Percentiles rank a stretch among this genome's conserved stretches.
phyloP scores from a whole-genome alignment of 345 rosid genomes.

The Erysimum cheiranthoides region DNA sequence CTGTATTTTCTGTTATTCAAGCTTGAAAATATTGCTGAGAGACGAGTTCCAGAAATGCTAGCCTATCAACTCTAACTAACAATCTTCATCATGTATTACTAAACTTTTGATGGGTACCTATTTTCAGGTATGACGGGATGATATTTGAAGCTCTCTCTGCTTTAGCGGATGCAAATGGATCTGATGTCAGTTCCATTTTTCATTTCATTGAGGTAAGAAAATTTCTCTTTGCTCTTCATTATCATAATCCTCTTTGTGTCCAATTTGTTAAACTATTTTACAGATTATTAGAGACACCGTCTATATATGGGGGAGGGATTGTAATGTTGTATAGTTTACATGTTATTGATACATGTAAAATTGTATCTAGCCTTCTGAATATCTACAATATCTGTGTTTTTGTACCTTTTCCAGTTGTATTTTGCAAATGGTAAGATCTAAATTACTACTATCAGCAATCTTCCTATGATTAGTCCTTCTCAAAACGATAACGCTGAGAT shows the following conservation, averaged over 20 bases:
- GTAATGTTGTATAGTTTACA: too few species aligned
- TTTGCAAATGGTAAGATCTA: neutral
- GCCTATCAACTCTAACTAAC: neutral
- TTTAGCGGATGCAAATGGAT: constrained; percentile 67
- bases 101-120: neutral
- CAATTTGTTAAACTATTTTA: neutral
- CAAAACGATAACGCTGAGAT: neutral
- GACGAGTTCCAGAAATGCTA: neutral
- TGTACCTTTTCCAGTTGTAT: too few species aligned
- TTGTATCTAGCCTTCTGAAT: neutral
- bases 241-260: neutral
- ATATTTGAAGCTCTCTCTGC: constrained; percentile 81
- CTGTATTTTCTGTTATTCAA: constrained; percentile 14
- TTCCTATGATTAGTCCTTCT: neutral
- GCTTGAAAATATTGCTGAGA: constrained; percentile 5
- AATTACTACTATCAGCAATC: neutral
- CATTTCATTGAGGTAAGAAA: constrained; percentile 67
- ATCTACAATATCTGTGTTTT: too few species aligned
- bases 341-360: constrained; percentile 24
- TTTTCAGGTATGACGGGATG: constrained; percentile 66
- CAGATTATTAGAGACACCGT: constrained; percentile 3
- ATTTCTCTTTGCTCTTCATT: constrained; percentile 31
- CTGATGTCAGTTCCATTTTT: constrained; percentile 64
- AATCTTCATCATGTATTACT: constrained; percentile 1
- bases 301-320: neutral